Percentiles rank a stretch among this genome's conserved stretches.
Evolutionary conservation across 208 protist species (phyloP).

Genomic region (Trypanosoma vivax): DNA sequence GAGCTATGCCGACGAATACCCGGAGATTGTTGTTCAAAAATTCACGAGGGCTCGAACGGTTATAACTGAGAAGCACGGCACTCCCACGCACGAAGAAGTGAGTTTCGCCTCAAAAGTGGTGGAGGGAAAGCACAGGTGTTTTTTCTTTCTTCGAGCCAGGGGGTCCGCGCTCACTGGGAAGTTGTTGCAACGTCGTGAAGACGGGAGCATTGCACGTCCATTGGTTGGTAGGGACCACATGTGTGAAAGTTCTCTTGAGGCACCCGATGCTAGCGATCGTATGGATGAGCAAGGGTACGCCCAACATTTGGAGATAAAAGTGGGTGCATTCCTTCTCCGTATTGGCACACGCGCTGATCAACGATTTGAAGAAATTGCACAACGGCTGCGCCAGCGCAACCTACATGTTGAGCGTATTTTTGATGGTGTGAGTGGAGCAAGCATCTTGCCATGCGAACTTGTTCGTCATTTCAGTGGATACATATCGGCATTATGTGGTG

Average conservation of each 20-base stretch:
- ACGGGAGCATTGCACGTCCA: slow-evolving; percentile 3
- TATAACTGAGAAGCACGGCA: neutral
- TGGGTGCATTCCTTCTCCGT: slow-evolving; percentile 15
- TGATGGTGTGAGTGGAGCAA: slow-evolving; percentile 39
- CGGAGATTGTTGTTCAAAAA: slow-evolving; percentile 10
- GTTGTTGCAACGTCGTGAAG: neutral
- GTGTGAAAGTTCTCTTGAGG: slow-evolving; percentile 2
- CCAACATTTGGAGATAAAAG: slow-evolving; percentile 19
- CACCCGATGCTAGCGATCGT: neutral
- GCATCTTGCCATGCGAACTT: slow-evolving; percentile 51
- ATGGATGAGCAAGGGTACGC: neutral
- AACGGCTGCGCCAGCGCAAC: slow-evolving; percentile 17
- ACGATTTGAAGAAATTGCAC: slow-evolving; percentile 17
- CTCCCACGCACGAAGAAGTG: slow-evolving; percentile 6
- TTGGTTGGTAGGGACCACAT: slow-evolving; percentile 15
- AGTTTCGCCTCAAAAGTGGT: slow-evolving; percentile 8
- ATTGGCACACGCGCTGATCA: slow-evolving; percentile 11
- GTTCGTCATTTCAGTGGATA: slow-evolving; percentile 18
- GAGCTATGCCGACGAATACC: slow-evolving; percentile 5
- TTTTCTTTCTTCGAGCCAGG: slow-evolving; percentile 11
- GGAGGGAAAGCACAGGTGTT: slow-evolving; percentile 5
- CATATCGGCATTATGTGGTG: slow-evolving; percentile 12
- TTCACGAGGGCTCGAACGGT: neutral
- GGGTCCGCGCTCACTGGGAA: neutral
- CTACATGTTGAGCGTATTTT: slow-evolving; percentile 23